Evolutionary conservation across 2,329 filamentous ascomycete genomes (phyloP).

Genomic region (Cladosporium sp.): DNA sequence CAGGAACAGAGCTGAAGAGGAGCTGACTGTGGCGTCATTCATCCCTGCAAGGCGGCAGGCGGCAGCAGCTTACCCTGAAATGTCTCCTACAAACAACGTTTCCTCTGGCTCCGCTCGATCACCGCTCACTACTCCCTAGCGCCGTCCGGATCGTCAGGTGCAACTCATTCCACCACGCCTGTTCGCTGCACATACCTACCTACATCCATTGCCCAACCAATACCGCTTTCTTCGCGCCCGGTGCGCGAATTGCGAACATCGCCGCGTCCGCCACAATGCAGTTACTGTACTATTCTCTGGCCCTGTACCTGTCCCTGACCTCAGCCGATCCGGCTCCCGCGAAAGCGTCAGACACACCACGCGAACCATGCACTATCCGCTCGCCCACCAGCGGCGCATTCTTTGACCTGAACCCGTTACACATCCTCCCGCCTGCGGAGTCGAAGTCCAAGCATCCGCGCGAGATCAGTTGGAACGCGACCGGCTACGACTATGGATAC

Average conservation of each 20-base stretch:
- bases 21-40: too few relatives aligned
- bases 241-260: neutral
- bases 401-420: slow-evolving; percentile 57
- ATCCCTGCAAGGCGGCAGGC: too few relatives aligned
- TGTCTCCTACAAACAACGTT: neutral
- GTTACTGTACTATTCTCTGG: slow-evolving; percentile 29
- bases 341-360: slow-evolving; percentile 35
- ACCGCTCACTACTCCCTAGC: neutral
- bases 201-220: neutral
- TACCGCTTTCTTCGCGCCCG: too few relatives aligned
- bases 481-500: slow-evolving; percentile 68
- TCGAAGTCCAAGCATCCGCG: slow-evolving; percentile 47
- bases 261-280: slow-evolving; percentile 3
- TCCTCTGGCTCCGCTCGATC: neutral
- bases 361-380: slow-evolving; percentile 55
- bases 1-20: too few relatives aligned
- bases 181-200: neutral
- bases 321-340: slow-evolving; percentile 33
- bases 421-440: slow-evolving; percentile 44
- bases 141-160: slow-evolving; percentile 3
- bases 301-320: slow-evolving; percentile 27
- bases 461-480: slow-evolving; percentile 56
- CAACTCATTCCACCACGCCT: neutral
- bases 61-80: too few relatives aligned
- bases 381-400: slow-evolving; percentile 56